Evolutionary conservation across 1,284 basidiomycete species (phyloP).

Genomic region (Hymenochaete sp.): DNA sequence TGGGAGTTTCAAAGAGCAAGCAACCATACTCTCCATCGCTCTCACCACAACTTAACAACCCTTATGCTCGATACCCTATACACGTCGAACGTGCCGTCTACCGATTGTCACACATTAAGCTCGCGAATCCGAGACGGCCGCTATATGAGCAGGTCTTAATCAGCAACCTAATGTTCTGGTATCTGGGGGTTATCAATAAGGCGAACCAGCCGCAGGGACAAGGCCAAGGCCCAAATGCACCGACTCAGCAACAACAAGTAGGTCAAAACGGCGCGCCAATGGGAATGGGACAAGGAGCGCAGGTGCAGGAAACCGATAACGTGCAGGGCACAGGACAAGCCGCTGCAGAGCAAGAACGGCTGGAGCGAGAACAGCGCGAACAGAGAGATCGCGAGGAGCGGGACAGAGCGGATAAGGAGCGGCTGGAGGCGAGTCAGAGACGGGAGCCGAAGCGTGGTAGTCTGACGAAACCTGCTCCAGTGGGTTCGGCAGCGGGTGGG

Average conservation of each 20-base stretch:
- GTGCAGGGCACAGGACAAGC: conserved; percentile 32
- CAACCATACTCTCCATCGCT: conserved; percentile 53
- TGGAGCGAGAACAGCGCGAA: conserved; percentile 39
- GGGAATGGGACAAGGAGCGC: not conserved
- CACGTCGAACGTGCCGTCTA: conserved; percentile 98
- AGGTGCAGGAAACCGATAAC: conserved; percentile 33
- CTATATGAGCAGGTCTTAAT: conserved; percentile 98
- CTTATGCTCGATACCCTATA: conserved; percentile 85
- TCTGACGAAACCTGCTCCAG: conserved; percentile 42
- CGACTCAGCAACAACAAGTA: conserved; percentile 14
- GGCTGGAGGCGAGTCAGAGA: conserved; percentile 27
- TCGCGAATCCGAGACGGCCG: conserved; percentile 92
- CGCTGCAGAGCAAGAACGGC: conserved; percentile 34
- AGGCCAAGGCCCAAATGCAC: conserved; percentile 1
- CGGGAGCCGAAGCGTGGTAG: conserved; percentile 31
- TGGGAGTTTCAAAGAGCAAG: conserved; percentile 74
- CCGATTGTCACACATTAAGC: conserved; percentile 93
- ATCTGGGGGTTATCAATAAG: conserved; percentile 95
- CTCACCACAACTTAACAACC: conserved; percentile 56
- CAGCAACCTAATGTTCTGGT: conserved; percentile 99
- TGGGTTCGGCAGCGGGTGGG: conserved; percentile 44
- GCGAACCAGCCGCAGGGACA: conserved; percentile 25
- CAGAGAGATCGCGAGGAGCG: conserved; percentile 34
- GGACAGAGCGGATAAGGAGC: conserved; percentile 28
- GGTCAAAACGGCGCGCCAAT: conserved; percentile 11